Evolutionary conservation across 2,329 filamentous ascomycete genomes (phyloP), one percentile per base, ranked within the genome.

Genomic region (Pseudogymnoascus pannorum): DNA sequence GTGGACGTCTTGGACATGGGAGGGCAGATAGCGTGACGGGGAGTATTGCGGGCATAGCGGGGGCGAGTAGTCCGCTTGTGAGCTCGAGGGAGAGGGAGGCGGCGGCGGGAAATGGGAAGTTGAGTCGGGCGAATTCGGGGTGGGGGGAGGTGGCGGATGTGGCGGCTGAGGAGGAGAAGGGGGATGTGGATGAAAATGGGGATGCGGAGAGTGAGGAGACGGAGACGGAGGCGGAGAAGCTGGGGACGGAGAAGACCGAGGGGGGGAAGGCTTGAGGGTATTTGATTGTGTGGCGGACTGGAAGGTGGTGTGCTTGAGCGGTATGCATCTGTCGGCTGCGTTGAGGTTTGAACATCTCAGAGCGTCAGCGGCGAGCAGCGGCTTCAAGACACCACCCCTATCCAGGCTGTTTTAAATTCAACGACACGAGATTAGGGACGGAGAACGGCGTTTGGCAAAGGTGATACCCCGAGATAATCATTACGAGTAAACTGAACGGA

Each of bases 21-120:
- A 82, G 91, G 64, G 87, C 90, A 58, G 91, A 96, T 72, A 96
- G 92, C 74, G 84, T 93, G 60, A 88, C 80, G 64, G 88, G 89
- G 24, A 93, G 89, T 72, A 87, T 92, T 65, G 83, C 81, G 5
- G 83, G 81, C 7, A 70, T 81, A n/a, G 72, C 73, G 26, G 70
- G 70, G 14, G 77, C 75, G 14, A 74, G 80, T 29, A 88, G 85
- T 66, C 85, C 87, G 12, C 74, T 92, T 36, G 81, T 82, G 2
- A 88, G 83, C 24, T 51, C 44, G 7, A 60, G 63, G n/a, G 44
- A 57, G 18, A 66, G 66, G 16, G 35, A 58, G n/a, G 62, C 60
- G 16, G 60, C 29, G n/a, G 26, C 26, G 38, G 31, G 42, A 18
- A 59, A 33, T 29, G 24, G 36, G 38, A 60, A 18, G 16, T 38